A percentile compares a stretch with the other conserved stretches of the same genome.
These are phyloP conservation scores for Heritiera fomes DNA, from an alignment of 345 rosid genomes.

Conservation along the genomic window DNA sequence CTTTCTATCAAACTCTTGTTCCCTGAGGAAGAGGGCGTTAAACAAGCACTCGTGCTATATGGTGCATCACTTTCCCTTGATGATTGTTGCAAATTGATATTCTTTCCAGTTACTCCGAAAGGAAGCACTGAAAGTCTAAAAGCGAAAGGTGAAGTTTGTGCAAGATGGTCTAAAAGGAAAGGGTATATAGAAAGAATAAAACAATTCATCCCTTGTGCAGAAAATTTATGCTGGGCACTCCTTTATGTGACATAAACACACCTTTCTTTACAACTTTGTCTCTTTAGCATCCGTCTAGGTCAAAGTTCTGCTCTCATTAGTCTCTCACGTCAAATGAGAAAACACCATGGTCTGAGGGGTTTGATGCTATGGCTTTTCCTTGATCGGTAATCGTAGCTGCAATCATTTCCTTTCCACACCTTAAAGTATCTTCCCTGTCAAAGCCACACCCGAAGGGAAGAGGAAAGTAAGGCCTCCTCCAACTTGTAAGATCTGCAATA, in stretches of 20 bases:
- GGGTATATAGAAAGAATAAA: neutral
- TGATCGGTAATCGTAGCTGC: neutral
- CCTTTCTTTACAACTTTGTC: neutral
- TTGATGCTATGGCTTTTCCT: neutral
- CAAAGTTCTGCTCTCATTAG: neutral
- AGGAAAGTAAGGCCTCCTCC: neutral
- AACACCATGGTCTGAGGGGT: neutral
- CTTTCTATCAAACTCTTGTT: no score
- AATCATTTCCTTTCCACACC: neutral
- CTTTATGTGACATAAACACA: neutral
- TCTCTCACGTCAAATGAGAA: neutral
- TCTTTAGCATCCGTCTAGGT: neutral
- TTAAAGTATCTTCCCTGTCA: neutral
- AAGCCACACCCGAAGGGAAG: neutral
- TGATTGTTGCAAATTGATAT: neutral
- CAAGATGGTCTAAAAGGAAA: neutral
- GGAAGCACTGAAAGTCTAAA: neutral
- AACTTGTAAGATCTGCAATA: neutral
- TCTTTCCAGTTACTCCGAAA: neutral
- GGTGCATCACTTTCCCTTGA: neutral
- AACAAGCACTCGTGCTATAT: neutral
- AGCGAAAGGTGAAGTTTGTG: neutral
- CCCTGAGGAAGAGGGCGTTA: neutral
- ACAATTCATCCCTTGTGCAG: neutral
- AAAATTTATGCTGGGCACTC: neutral